Conservation (phyloP, 495 filamentous ascomycete genomes). For the Penicillium coffeae region DNA sequence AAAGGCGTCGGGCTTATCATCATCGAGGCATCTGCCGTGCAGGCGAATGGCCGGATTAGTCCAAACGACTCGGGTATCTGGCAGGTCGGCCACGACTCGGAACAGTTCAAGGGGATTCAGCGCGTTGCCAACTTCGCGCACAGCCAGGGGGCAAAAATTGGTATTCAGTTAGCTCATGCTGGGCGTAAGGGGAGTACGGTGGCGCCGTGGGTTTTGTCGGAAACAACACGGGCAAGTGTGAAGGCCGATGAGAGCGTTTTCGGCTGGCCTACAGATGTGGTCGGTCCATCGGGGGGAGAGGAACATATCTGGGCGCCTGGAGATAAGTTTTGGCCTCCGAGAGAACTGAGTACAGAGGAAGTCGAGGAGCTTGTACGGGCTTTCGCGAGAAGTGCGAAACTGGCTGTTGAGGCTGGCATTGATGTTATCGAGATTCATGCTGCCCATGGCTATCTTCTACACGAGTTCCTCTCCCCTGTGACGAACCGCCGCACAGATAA, state of each 20-base stretch:
- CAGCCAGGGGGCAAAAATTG: slow-evolving; percentile 62
- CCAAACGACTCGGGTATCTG: slow-evolving; percentile 68
- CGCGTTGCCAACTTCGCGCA: slow-evolving; percentile 58
- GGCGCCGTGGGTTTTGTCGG: slow-evolving; percentile 54
- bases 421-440: slow-evolving; percentile 61
- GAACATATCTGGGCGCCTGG: slow-evolving; percentile 45
- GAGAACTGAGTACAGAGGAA: slow-evolving; percentile 46
- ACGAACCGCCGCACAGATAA: slow-evolving; percentile 60
- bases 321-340: slow-evolving; percentile 32
- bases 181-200: slow-evolving; percentile 67
- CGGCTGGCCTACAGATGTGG: slow-evolving; percentile 68
- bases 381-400: slow-evolving; percentile 56
- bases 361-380: slow-evolving; percentile 59
- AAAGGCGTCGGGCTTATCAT: slow-evolving; percentile 63
- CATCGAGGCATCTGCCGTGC: slow-evolving; percentile 66
- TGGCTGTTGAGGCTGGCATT: slow-evolving; percentile 64
- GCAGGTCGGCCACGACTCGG: slow-evolving; percentile 46
- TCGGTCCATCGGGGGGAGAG: slow-evolving; percentile 51
- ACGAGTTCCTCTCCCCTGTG: slow-evolving; percentile 59
- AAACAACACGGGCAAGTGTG: slow-evolving; percentile 29
- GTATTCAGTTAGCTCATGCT: slow-evolving; percentile 71
- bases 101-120: slow-evolving; percentile 61
- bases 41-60: slow-evolving; percentile 65
- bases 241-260: slow-evolving; percentile 50
- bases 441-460: slow-evolving; percentile 66